These are phyloP conservation scores for Aspergillus fumigatiaffinis DNA, from an alignment of 2,329 filamentous ascomycete genomes.

Conservation along the genomic window DNA sequence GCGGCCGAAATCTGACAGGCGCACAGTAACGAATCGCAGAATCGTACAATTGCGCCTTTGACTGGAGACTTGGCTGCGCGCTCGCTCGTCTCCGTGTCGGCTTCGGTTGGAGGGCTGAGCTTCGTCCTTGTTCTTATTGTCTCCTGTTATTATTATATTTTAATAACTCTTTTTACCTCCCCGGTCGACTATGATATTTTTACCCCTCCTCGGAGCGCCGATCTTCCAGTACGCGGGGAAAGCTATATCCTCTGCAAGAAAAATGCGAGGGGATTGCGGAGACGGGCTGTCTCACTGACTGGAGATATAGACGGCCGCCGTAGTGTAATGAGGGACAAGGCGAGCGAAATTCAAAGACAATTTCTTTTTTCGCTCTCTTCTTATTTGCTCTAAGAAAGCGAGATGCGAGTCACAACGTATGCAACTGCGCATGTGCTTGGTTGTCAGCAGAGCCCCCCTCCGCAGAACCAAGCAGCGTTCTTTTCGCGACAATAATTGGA, in stretches of 20 bases:
- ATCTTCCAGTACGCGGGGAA: constrained; percentile 33
- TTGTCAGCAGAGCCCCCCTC: constrained; percentile 22
- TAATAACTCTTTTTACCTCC: constrained; percentile 13
- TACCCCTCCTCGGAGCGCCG: constrained; percentile 26
- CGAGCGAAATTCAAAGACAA: constrained; percentile 4
- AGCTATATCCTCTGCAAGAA: constrained; percentile 28
- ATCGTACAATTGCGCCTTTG: constrained; percentile 4
- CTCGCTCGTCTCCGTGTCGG: constrained; percentile 2
- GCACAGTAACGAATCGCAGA: background rate
- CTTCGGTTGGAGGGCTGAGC: constrained; percentile 4
- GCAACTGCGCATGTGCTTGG: constrained; percentile 26
- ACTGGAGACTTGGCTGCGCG: constrained; percentile 11
- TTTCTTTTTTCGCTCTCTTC: background rate
- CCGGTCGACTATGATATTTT: constrained; percentile 17
- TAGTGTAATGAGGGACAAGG: constrained; percentile 6
- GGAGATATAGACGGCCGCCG: constrained; percentile 13
- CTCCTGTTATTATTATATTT: constrained; percentile 15
- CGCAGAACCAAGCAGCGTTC: constrained; percentile 5
- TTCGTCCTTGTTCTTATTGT: constrained; percentile 12
- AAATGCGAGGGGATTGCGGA: constrained; percentile 21
- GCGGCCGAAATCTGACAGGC: background rate
- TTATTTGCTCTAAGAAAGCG: constrained; percentile 1
- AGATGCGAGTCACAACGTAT: constrained; percentile 23
- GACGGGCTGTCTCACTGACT: constrained; percentile 26
- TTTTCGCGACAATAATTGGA: background rate